A percentile compares a stretch with the other conserved stretches of the same genome.
These are phyloP conservation scores for Fusarium praegraminearum DNA, from an alignment of 2,329 filamentous ascomycete genomes.

Conservation along the genomic window DNA sequence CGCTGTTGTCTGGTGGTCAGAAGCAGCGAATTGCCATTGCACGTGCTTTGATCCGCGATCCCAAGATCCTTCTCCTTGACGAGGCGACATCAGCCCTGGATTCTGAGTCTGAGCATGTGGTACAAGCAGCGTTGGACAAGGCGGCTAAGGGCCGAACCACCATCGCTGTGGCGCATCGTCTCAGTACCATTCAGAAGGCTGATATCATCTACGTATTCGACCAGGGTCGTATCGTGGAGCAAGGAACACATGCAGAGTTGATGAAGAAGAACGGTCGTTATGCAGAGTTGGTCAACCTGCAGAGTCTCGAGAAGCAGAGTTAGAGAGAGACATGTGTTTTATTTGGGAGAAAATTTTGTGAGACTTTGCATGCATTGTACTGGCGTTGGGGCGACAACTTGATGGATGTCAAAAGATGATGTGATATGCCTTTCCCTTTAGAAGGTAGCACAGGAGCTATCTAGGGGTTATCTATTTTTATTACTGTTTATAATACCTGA, in stretches of 20 bases:
- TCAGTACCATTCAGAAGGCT: constrained; percentile 94
- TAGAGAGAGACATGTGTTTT: constrained; percentile 27
- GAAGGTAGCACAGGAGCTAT: constrained; percentile 4
- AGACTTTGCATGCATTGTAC: constrained; percentile 31
- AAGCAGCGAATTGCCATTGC: constrained; percentile 97
- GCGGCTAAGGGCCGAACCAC: constrained; percentile 89
- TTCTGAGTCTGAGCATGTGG: constrained; percentile 81
- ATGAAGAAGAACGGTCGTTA: constrained; percentile 79
- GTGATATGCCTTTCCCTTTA: constrained; percentile 7
- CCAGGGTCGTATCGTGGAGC: constrained; percentile 85
- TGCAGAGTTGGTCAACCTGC: constrained; percentile 81
- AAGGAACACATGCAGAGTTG: constrained; percentile 81
- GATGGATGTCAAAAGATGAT: constrained; percentile 4
- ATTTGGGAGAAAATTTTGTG: constrained; percentile 3
- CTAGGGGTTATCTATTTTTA: constrained; percentile 2
- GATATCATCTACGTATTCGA: constrained; percentile 98
- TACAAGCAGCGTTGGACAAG: constrained; percentile 83
- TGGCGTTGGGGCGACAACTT: constrained; percentile 31
- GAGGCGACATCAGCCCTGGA: constrained; percentile 85
- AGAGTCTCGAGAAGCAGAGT: constrained; percentile 75
- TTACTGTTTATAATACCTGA: constrained; percentile 23
- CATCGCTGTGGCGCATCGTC: constrained; percentile 91
- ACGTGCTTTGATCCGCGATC: constrained; percentile 88
- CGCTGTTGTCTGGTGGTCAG: constrained; percentile 88
- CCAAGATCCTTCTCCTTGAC: constrained; percentile 85